Conservation (phyloP, 805 yeast genomes). For the Candida piceae region DNA sequence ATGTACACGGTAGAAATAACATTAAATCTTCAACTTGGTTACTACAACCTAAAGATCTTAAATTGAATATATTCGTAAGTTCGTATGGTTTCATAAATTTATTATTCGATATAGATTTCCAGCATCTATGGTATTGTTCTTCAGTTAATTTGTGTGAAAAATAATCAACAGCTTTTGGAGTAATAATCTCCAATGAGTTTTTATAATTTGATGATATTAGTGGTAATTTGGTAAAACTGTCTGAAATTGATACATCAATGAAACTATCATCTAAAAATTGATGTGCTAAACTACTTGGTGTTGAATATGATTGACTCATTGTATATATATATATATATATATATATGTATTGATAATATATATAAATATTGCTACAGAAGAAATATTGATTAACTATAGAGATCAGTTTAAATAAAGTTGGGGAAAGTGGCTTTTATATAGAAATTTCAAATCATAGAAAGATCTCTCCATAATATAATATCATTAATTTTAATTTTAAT, state of each 20-base stretch:
- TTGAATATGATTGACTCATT: constrained; percentile 1
- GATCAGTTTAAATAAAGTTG: too few relatives aligned
- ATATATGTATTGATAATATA: too few relatives aligned
- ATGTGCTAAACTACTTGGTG: constrained; percentile 21
- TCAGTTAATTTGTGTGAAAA: constrained; percentile 34
- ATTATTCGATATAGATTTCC: constrained; percentile 35
- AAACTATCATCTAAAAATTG: constrained; percentile 30
- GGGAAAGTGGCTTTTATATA: too few relatives aligned
- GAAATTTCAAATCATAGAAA: too few relatives aligned
- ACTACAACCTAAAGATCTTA: constrained; percentile 16
- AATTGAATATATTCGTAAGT: constrained; percentile 23
- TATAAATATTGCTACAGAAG: too few relatives aligned
- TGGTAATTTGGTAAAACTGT: constrained; percentile 23
- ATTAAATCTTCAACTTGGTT: constrained; percentile 30
- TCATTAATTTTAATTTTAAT: too few relatives aligned
- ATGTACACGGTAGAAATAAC: constrained; percentile 31
- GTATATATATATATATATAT: too few relatives aligned
- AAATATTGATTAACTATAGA: too few relatives aligned
- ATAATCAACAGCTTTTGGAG: constrained; percentile 35
- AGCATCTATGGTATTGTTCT: constrained; percentile 34
- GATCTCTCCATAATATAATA: too few relatives aligned
- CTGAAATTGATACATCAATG: constrained; percentile 14
- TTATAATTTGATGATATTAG: constrained; percentile 17
- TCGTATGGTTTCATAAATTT: constrained; percentile 32
- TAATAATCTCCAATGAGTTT: constrained; percentile 5